Percentiles rank a stretch among this genome's conserved stretches.
Conservation (phyloP, 257 asterid species). For the Nicotiana attenuata region DNA sequence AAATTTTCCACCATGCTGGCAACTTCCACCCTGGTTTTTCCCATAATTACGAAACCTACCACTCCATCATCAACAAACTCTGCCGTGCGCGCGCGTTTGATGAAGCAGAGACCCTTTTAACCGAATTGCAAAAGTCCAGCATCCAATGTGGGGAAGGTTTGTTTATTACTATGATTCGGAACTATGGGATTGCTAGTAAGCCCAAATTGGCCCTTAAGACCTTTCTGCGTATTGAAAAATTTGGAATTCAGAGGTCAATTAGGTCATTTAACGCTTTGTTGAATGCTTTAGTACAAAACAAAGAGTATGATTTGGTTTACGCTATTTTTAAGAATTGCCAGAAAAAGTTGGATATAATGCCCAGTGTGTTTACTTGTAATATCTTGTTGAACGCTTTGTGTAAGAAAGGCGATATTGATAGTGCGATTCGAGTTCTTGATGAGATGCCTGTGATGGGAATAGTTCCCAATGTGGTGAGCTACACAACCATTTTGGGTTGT, state of each 20-base stretch:
- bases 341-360: slow-evolving; percentile 55
- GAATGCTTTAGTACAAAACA: slow-evolving; percentile 77
- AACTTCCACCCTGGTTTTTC: slow-evolving; percentile 55
- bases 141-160: slow-evolving; percentile 60
- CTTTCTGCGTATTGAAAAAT: slow-evolving; percentile 54
- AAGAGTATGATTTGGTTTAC: slow-evolving; percentile 69
- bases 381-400: slow-evolving; percentile 77
- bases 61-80: slow-evolving; percentile 66
- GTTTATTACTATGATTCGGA: slow-evolving; percentile 56
- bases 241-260: slow-evolving; percentile 59
- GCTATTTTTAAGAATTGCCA: slow-evolving; percentile 61
- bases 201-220: slow-evolving; percentile 62
- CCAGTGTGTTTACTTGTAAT: slow-evolving; percentile 79
- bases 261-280: slow-evolving; percentile 69
- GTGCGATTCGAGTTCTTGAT: slow-evolving; percentile 61
- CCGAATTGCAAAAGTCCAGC: slow-evolving; percentile 34
- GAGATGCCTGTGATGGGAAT: slow-evolving; percentile 93
- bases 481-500: slow-evolving; percentile 74
- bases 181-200: slow-evolving; percentile 73
- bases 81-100: slow-evolving; percentile 62
- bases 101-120: slow-evolving; percentile 47
- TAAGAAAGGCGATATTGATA: slow-evolving; percentile 54
- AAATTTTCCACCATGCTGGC: slow-evolving; percentile 72
- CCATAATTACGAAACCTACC: slow-evolving; percentile 68
- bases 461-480: slow-evolving; percentile 82